phyloP scores from a whole-genome alignment of 441 rosid genomes.

The Hypseocharis bilobata region DNA sequence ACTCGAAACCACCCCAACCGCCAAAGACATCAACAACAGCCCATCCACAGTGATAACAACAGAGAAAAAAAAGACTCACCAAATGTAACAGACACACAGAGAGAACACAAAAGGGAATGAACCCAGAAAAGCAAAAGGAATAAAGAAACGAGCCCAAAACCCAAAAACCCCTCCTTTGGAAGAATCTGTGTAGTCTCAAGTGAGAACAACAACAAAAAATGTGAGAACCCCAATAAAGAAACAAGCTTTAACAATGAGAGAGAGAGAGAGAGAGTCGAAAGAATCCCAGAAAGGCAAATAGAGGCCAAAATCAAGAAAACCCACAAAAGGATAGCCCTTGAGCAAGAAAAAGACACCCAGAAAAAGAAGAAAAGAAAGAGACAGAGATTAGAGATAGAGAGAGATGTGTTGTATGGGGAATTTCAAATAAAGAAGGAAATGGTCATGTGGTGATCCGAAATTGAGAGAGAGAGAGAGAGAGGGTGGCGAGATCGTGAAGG shows the following conservation, averaged over 20 bases:
- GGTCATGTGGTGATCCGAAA: slow-evolving; percentile 48
- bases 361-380: slow-evolving; percentile 10
- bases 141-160: slow-evolving; percentile 14
- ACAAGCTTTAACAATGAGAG: neutral
- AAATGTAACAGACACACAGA: neutral
- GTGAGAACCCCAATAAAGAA: slow-evolving; percentile 20
- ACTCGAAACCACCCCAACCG: slow-evolving; percentile 36
- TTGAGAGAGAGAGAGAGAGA: slow-evolving; percentile 8
- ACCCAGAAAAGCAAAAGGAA: slow-evolving; percentile 16
- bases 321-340: slow-evolving; percentile 23
- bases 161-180: neutral
- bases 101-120: neutral
- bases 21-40: slow-evolving; percentile 41
- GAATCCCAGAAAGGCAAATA: slow-evolving; percentile 23
- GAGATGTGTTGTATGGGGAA: slow-evolving; percentile 11
- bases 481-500: slow-evolving; percentile 35
- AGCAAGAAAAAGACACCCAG: slow-evolving; percentile 24
- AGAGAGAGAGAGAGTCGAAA: neutral
- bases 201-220: slow-evolving; percentile 10
- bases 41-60: slow-evolving; percentile 23
- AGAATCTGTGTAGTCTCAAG: neutral
- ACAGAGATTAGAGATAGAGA: slow-evolving; percentile 17
- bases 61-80: slow-evolving; percentile 3
- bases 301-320: slow-evolving; percentile 27
- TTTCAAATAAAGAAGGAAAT: slow-evolving; percentile 26